phyloP scores from a whole-genome alignment of 768 basidiomycete species.

The Fomitopsis pulvina region DNA sequence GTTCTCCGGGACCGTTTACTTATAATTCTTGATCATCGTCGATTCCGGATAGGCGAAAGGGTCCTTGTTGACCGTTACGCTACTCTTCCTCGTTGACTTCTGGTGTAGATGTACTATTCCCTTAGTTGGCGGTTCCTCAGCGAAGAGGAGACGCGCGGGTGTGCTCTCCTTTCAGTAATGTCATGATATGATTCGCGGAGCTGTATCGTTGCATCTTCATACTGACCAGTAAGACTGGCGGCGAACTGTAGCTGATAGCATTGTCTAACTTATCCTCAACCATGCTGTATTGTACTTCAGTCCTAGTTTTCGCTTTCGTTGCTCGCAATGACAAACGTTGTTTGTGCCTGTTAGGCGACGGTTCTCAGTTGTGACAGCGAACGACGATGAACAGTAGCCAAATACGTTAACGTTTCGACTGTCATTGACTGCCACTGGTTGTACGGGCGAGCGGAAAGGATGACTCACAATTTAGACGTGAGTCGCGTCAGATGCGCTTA shows the following conservation, averaged over 20 bases:
- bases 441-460: constrained; percentile 5
- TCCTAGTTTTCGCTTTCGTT: constrained; percentile 1
- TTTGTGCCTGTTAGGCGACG: constrained; percentile 14
- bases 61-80: background rate
- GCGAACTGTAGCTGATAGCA: constrained; percentile 1
- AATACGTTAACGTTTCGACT: constrained; percentile 2
- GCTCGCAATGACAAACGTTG: constrained; percentile 4
- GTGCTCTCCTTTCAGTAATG: constrained; percentile 6
- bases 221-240: background rate
- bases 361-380: constrained; percentile 14
- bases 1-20: constrained; percentile 2
- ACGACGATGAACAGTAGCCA: constrained; percentile 6
- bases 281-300: constrained; percentile 6
- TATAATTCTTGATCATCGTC: background rate
- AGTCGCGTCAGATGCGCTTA: constrained; percentile 7
- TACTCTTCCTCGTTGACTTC: constrained; percentile 1
- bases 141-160: constrained; percentile 2
- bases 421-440: constrained; percentile 5
- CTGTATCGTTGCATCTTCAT: background rate
- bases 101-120: constrained; percentile 11
- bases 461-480: constrained; percentile 22
- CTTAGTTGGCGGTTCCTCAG: constrained; percentile 7
- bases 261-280: background rate
- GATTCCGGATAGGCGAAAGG: background rate
- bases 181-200: constrained; percentile 1